A percentile compares a stretch with the other conserved stretches of the same genome.
Conservation (phyloP, 495 filamentous ascomycete genomes). For the Talaromyces borbonicus region DNA sequence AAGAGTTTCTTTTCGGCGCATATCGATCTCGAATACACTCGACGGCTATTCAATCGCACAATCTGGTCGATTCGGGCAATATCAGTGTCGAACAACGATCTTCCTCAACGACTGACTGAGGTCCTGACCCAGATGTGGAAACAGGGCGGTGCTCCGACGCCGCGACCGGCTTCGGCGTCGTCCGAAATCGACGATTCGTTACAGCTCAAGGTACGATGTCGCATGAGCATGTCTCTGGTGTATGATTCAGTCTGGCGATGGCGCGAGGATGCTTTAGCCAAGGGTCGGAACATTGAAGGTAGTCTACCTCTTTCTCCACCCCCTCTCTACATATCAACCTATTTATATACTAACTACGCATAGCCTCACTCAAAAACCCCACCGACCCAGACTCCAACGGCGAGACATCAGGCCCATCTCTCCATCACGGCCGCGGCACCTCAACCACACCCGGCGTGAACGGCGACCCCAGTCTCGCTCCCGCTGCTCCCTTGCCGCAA, state of each 20-base stretch:
- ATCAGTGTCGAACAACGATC: conserved; percentile 73
- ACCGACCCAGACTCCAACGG: conserved; percentile 74
- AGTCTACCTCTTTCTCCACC: conserved; percentile 14
- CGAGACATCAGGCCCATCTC: conserved; percentile 60
- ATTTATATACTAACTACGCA: too few species aligned
- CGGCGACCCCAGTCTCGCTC: conserved; percentile 40
- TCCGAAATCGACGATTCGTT: conserved; percentile 55
- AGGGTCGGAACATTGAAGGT: conserved; percentile 74
- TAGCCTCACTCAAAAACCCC: conserved; percentile 71
- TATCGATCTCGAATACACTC: conserved; percentile 66
- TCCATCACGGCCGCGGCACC: conserved; percentile 22
- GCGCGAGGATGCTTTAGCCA: conserved; percentile 76
- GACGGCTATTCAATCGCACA: conserved; percentile 61
- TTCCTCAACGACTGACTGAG: conserved; percentile 77
- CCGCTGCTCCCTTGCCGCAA: conserved; percentile 28
- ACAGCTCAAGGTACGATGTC: conserved; percentile 75
- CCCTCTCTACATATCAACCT: too few species aligned
- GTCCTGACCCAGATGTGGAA: conserved; percentile 91
- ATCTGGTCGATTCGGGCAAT: conserved; percentile 69
- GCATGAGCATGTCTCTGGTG: conserved; percentile 88
- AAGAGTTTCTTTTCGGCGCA: conserved; percentile 67
- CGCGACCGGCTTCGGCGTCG: conserved; percentile 16
- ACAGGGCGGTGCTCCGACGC: conserved; percentile 45
- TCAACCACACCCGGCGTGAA: conserved; percentile 28
- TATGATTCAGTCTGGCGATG: conserved; percentile 92